A percentile compares a stretch with the other conserved stretches of the same genome.
Conservation (phyloP, 805 yeast genomes). For the Cyberlindnera euphorbiiphila region DNA sequence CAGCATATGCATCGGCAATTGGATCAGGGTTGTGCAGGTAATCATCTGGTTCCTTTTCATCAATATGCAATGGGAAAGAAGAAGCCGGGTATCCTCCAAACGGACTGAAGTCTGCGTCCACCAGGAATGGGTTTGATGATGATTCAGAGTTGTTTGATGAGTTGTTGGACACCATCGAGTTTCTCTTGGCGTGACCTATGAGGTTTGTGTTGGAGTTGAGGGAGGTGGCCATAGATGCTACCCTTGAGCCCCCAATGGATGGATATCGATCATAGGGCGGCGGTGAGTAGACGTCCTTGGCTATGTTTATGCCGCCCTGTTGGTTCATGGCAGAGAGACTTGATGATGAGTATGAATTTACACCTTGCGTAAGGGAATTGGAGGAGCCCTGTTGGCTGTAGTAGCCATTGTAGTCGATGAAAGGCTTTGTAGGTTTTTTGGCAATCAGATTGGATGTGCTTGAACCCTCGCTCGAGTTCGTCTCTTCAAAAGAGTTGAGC, state of each 20-base stretch:
- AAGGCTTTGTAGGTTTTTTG: conserved; percentile 30
- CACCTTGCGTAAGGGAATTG: conserved; percentile 29
- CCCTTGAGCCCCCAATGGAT: conserved; percentile 51
- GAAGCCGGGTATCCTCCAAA: conserved; percentile 97
- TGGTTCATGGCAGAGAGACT: conserved; percentile 20
- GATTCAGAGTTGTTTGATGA: conserved; percentile 21
- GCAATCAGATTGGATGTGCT: conserved; percentile 20
- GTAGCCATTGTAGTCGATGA: conserved; percentile 39
- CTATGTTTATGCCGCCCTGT: conserved; percentile 7
- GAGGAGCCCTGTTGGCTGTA: conserved; percentile 40
- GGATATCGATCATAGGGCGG: conserved; percentile 69
- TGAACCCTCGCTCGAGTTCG: conserved; percentile 21
- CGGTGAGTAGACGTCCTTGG: conserved; percentile 36
- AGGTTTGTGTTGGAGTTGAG: conserved; percentile 31
- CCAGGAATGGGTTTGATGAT: conserved; percentile 39
- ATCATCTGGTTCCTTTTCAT: conserved; percentile 94
- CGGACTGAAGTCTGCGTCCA: conserved; percentile 72
- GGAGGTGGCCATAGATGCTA: conserved; percentile 46
- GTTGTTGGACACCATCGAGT: conserved; percentile 15
- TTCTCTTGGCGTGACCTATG: conserved; percentile 16
- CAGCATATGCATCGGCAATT: conserved; percentile 82
- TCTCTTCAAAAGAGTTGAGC: conserved; percentile 24
- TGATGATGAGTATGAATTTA: conserved; percentile 24
- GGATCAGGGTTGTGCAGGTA: conserved; percentile 96
- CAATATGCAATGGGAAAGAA: conserved; percentile 84